These are phyloP conservation scores for Suillus paluster DNA, from an alignment of 768 basidiomycete species.

Conservation along the genomic window DNA sequence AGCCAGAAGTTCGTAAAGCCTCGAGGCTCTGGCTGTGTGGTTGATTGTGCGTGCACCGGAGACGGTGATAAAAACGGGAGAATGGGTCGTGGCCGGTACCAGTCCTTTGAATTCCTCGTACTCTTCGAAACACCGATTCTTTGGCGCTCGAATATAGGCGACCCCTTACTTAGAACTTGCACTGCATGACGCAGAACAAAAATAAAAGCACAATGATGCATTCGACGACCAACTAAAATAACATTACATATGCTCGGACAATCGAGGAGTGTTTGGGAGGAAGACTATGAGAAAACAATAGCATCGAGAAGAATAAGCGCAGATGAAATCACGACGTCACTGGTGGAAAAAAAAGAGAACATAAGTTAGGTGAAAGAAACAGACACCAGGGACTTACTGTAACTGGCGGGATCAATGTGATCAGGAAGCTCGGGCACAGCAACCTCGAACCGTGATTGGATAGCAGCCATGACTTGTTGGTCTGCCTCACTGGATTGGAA, in stretches of 20 bases:
- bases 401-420: constrained; percentile 91
- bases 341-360: constrained; percentile 18
- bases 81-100: too few species aligned
- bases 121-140: too few species aligned
- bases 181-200: neutral
- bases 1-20: too few species aligned
- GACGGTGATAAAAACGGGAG: too few species aligned
- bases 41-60: too few species aligned
- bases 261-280: constrained; percentile 7
- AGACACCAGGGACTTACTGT: constrained; percentile 66
- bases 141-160: too few species aligned
- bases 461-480: constrained; percentile 91
- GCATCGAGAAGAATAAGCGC: constrained; percentile 13
- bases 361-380: neutral
- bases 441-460: constrained; percentile 97
- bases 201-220: constrained; percentile 5
- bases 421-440: constrained; percentile 95
- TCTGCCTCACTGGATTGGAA: constrained; percentile 94
- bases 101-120: too few species aligned
- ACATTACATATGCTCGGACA: constrained; percentile 22
- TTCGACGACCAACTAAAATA: constrained; percentile 21
- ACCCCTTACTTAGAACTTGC: neutral
- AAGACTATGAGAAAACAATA: constrained; percentile 7
- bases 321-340: constrained; percentile 49
- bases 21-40: too few species aligned